These are phyloP conservation scores for Somion occarium DNA, from an alignment of 1,284 basidiomycete genomes.

Conservation along the genomic window DNA sequence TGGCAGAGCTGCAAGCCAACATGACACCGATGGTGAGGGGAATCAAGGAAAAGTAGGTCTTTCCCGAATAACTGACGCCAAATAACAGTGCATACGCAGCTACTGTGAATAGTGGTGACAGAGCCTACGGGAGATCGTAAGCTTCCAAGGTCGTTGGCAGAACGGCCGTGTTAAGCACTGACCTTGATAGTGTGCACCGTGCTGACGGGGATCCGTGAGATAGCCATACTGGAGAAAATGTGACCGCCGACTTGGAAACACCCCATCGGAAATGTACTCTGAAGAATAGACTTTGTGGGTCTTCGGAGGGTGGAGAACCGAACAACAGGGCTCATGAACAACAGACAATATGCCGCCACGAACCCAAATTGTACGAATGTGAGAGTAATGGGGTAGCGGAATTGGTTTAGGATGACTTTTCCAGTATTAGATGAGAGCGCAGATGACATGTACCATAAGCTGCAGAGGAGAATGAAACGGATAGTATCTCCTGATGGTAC, in stretches of 20 bases:
- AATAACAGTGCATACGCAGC: conserved; percentile 91
- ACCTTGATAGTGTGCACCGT: conserved; percentile 99
- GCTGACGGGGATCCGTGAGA: conserved; percentile 92
- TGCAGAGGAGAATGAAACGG: conserved; percentile 64
- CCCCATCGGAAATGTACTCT: conserved; percentile 87
- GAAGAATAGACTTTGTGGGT: conserved; percentile 72
- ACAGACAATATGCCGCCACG: conserved; percentile 80
- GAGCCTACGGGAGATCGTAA: conserved; percentile 52
- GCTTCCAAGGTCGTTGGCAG: background rate
- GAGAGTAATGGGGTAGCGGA: conserved; percentile 85
- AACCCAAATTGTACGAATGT: conserved; percentile 99
- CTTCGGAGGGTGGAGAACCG: conserved; percentile 62
- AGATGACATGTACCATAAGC: conserved; percentile 80
- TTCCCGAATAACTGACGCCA: conserved; percentile 85
- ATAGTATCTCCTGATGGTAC: conserved; percentile 28
- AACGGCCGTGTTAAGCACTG: conserved; percentile 18
- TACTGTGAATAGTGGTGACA: conserved; percentile 96
- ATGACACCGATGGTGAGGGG: conserved; percentile 96
- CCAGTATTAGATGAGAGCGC: conserved; percentile 88
- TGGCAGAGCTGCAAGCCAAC: conserved; percentile 93
- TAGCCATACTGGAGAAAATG: conserved; percentile 95
- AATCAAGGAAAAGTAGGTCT: conserved; percentile 92
- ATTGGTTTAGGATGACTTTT: conserved; percentile 83
- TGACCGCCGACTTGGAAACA: conserved; percentile 96
- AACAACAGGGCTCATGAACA: conserved; percentile 72